Percentiles rank a stretch among this genome's conserved stretches.
These are phyloP conservation scores for Tricholoma flavovirens DNA, from an alignment of 768 basidiomycete genomes.

Conservation along the genomic window DNA sequence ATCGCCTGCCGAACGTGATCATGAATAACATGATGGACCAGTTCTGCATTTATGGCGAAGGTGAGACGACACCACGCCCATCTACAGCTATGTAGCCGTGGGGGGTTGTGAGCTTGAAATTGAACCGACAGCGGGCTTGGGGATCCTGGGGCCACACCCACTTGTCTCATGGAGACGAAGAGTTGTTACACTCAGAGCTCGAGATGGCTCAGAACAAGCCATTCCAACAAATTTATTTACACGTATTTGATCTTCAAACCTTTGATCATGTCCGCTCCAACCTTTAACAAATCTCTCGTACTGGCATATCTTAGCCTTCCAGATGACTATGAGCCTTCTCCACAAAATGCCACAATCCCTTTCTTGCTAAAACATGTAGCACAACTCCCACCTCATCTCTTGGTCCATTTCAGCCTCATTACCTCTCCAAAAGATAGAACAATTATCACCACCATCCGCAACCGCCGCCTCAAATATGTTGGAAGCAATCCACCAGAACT, in stretches of 20 bases:
- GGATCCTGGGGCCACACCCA: neutral
- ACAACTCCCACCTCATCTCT: conserved; percentile 63
- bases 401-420: conserved; percentile 37
- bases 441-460: conserved; percentile 57
- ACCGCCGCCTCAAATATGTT: conserved; percentile 63
- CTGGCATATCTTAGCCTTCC: conserved; percentile 54
- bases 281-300: conserved; percentile 30
- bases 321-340: conserved; percentile 53
- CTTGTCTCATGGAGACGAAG: neutral
- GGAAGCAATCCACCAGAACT: conserved; percentile 52
- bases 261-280: conserved; percentile 12
- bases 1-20: conserved; percentile 41
- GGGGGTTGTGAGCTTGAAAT: conserved; percentile 6
- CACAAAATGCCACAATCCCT: conserved; percentile 47
- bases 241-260: neutral
- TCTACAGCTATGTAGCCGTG: conserved; percentile 32
- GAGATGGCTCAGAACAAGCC: neutral
- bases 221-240: neutral
- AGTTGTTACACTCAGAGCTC: neutral
- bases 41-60: conserved; percentile 32
- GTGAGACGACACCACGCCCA: conserved; percentile 50
- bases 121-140: neutral
- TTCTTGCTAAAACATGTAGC: conserved; percentile 59
- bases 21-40: conserved; percentile 40
- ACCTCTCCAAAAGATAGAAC: conserved; percentile 65